phyloP scores from a whole-genome alignment of 75 land plant species.

The Sequoia sempervirens region DNA sequence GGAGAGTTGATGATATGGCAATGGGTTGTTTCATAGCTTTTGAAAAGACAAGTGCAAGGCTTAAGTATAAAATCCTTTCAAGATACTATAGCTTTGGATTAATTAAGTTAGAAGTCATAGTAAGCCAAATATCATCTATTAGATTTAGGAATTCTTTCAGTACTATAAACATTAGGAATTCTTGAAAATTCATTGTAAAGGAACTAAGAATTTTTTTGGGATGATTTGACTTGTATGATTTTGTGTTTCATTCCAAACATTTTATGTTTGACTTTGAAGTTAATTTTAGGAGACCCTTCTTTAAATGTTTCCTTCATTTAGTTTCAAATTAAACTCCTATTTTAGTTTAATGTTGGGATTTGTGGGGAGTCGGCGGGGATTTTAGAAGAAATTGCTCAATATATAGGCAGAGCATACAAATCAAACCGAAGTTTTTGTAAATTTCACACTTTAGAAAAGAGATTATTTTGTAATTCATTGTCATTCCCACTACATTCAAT shows the following conservation, averaged over 20 bases:
- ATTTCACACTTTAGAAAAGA: neutral
- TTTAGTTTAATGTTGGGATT: neutral
- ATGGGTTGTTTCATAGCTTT: neutral
- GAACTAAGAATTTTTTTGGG: neutral
- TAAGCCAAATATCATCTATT: neutral
- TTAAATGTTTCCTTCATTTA: neutral
- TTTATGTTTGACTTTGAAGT: neutral
- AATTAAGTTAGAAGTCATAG: neutral
- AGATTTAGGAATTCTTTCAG: neutral
- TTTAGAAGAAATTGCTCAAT: neutral
- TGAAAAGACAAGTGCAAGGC: neutral
- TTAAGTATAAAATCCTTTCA: neutral
- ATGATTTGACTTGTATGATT: neutral
- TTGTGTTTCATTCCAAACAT: neutral
- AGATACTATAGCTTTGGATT: neutral
- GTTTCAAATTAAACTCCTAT: neutral
- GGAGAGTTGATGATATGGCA: neutral
- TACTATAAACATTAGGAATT: neutral
- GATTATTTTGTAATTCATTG: neutral
- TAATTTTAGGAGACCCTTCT: neutral
- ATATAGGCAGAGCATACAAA: neutral
- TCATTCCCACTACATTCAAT: neutral
- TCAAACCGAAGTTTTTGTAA: neutral
- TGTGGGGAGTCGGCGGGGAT: neutral
- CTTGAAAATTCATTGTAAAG: neutral